Percentiles rank a stretch among this genome's conserved stretches.
phyloP scores from a whole-genome alignment of 768 basidiomycete species.

The Tricholoma terreum region DNA sequence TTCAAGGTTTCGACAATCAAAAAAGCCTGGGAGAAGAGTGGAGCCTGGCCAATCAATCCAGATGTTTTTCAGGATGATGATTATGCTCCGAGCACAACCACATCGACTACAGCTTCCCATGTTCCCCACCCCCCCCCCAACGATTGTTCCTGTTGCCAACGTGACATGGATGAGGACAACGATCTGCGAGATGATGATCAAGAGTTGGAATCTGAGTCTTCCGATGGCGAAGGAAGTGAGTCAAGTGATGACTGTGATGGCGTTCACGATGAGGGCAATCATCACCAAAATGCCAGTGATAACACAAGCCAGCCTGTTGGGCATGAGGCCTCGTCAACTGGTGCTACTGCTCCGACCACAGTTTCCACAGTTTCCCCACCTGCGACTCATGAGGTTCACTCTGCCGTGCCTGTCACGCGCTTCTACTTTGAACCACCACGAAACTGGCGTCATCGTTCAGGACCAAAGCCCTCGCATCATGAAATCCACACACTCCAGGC shows the following conservation, averaged over 20 bases:
- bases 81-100: neutral
- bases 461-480: neutral
- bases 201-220: neutral
- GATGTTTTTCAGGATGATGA: neutral
- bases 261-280: neutral
- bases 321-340: neutral
- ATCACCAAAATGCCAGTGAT: neutral
- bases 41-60: neutral
- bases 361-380: neutral
- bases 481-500: neutral
- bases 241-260: neutral
- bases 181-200: neutral
- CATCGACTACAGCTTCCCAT: neutral
- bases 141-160: neutral
- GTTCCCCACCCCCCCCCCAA: neutral
- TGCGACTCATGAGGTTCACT: neutral
- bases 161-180: neutral
- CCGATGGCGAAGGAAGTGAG: neutral
- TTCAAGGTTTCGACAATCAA: neutral
- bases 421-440: neutral
- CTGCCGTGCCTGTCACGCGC: neutral
- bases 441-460: neutral
- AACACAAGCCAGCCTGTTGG: neutral
- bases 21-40: neutral
- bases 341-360: neutral